Percentiles rank a stretch among this genome's conserved stretches.
Evolutionary conservation across 768 basidiomycete species (phyloP).

Genomic region (Lactarius sp.): DNA sequence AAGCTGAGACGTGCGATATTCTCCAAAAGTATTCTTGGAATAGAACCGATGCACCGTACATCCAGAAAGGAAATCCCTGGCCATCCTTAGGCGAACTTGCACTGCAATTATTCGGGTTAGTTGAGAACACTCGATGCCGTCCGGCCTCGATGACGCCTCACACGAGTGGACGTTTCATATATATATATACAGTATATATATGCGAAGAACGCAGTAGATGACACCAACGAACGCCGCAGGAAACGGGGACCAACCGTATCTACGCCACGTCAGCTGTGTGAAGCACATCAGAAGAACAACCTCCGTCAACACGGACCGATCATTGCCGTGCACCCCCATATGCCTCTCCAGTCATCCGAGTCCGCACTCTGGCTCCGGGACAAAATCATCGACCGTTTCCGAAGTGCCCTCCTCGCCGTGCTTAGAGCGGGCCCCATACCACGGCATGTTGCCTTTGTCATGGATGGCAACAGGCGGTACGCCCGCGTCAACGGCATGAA

Average conservation of each 20-base stretch:
- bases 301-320: slow-evolving; percentile 8
- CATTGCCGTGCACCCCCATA: not conserved
- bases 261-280: slow-evolving; percentile 4
- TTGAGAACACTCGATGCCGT: not conserved
- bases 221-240: not conserved
- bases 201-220: not conserved
- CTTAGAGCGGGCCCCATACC: slow-evolving; percentile 85
- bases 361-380: slow-evolving; percentile 26
- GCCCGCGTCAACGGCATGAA: slow-evolving; percentile 63
- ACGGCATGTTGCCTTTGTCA: slow-evolving; percentile 86
- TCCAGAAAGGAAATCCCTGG: not conserved
- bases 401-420: slow-evolving; percentile 53
- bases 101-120: not conserved
- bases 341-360: slow-evolving; percentile 26
- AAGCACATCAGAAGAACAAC: not conserved
- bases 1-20: not conserved
- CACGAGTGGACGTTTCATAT: not conserved
- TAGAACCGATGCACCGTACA: no score
- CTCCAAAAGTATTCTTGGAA: not conserved
- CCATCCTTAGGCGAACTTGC: not conserved
- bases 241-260: not conserved
- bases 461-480: slow-evolving; percentile 96
- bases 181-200: not conserved
- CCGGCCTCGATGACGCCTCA: not conserved
- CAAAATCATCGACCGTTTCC: slow-evolving; percentile 28